phyloP scores from a whole-genome alignment of 257 asterid species.

The Nicotiana sylvestris region DNA sequence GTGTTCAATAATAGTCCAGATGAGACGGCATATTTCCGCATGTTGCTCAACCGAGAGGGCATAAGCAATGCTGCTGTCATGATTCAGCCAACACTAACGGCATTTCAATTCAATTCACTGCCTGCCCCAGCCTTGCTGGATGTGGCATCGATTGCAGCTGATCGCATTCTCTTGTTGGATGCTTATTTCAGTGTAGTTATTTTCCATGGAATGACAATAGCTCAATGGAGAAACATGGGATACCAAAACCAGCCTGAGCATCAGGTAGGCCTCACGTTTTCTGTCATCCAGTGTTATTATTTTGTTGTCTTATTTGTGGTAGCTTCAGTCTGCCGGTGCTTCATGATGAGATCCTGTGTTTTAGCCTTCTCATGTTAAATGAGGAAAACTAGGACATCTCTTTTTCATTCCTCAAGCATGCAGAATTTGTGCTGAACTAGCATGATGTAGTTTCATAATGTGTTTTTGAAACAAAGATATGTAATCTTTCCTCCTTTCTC shows the following conservation, averaged over 20 bases:
- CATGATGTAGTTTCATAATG: background rate
- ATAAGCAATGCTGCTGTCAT: conserved; percentile 90
- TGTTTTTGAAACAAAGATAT: background rate
- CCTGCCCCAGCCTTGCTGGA: conserved; percentile 93
- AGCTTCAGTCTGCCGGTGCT: background rate
- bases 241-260: conserved; percentile 91
- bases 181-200: conserved; percentile 87
- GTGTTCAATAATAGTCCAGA: conserved; percentile 98
- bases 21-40: conserved; percentile 97
- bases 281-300: background rate
- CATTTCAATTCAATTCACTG: conserved; percentile 77
- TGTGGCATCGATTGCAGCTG: conserved; percentile 85
- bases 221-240: conserved; percentile 99
- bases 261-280: conserved; percentile 41
- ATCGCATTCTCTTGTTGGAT: conserved; percentile 90
- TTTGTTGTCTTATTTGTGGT: background rate
- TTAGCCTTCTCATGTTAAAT: background rate
- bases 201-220: conserved; percentile 97
- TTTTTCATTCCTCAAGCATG: background rate
- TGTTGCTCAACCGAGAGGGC: conserved; percentile 83
- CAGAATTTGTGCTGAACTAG: background rate
- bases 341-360: background rate
- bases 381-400: background rate
- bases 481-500: background rate
- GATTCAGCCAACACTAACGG: conserved; percentile 92